Percentiles rank a stretch among this genome's conserved stretches.
These are phyloP conservation scores for Candida pseudoglaebosa DNA, from an alignment of 805 yeast genomes.

Conservation along the genomic window DNA sequence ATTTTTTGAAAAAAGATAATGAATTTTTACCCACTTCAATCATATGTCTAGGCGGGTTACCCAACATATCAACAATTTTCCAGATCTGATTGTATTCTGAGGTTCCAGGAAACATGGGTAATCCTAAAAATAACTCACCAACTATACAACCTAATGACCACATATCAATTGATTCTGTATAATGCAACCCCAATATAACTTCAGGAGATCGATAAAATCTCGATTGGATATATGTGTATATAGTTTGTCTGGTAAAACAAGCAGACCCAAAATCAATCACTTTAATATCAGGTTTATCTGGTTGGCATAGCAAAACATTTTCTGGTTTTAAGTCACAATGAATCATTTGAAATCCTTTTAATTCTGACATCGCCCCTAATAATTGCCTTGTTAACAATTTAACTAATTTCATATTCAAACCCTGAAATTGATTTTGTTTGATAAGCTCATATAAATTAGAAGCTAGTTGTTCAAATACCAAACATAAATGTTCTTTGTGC, in stretches of 20 bases:
- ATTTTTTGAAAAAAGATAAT: conserved; percentile 57
- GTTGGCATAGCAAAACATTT: conserved; percentile 74
- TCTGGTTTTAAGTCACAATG: conserved; percentile 98
- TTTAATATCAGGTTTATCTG: conserved; percentile 82
- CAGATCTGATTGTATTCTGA: conserved; percentile 88
- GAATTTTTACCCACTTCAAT: conserved; percentile 90
- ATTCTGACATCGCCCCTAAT: conserved; percentile 71
- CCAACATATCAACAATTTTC: conserved; percentile 78
- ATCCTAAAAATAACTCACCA: conserved; percentile 84
- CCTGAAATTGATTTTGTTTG: conserved; percentile 91
- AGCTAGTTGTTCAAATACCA: conserved; percentile 86
- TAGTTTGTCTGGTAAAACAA: conserved; percentile 84
- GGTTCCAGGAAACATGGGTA: conserved; percentile 92
- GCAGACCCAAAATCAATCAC: conserved; percentile 96
- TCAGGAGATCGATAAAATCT: conserved; percentile 94
- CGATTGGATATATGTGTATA: conserved; percentile 89
- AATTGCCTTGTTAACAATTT: conserved; percentile 76
- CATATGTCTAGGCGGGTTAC: conserved; percentile 94
- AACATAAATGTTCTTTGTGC: conserved; percentile 88
- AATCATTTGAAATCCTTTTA: conserved; percentile 79
- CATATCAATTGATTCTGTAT: conserved; percentile 90
- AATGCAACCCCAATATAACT: conserved; percentile 86
- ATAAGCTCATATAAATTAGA: conserved; percentile 86
- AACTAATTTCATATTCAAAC: conserved; percentile 75
- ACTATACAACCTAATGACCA: conserved; percentile 96